Evolutionary conservation across 768 basidiomycete species (phyloP), one percentile per base, ranked within the genome.

Genomic region (Leucocoprinus leucothites): DNA sequence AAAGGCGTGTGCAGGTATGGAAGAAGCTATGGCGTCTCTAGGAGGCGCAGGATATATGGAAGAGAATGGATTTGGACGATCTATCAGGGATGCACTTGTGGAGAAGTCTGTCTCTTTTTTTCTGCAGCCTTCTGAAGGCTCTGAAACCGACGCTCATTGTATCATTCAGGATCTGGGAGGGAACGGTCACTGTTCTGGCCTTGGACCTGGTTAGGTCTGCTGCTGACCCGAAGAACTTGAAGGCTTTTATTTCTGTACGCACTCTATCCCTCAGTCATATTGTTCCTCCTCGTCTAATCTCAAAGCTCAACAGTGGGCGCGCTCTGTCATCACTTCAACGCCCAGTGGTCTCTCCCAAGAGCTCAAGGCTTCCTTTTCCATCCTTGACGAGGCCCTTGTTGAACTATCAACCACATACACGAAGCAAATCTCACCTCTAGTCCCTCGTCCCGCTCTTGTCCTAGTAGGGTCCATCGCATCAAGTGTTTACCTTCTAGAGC

Each of bases 1-100:
- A 60, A 82, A 82, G 58, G 82, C 82, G 0, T 77, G 75, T 50
- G 63, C 74, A 0, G 85, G 81, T 2, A 84, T 91, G 74, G 85
- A 87, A 57, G 85, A 89, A 60, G 80, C 85, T 31, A 91, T 91
- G 87, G 72, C 82, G 28, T 74, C 82, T 4, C 69, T 91, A 1
- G 89, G 90, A 21, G 89, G 89, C 1, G 83, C 85, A 46, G 90
- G 90, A 0, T 92, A 91, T 62, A 91, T 91, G 88, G 86, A 88
- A 60, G 90, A 92, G 67, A 89, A 82, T 53, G 83, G 81, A 1
- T 81, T 91, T 46, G 86, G 83, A 8, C 72, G 82, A 72, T 75
- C 80, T 13, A 86, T 92, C 25, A 72, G 84, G 3, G 89, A 91
- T 69, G 74, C 75, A 2, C 64, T 87, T 7, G 90, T 91, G 11